Percentiles rank a stretch among this genome's conserved stretches.
phyloP scores from a whole-genome alignment of 2,329 filamentous ascomycete species.

The Corinectria fuckeliana region DNA sequence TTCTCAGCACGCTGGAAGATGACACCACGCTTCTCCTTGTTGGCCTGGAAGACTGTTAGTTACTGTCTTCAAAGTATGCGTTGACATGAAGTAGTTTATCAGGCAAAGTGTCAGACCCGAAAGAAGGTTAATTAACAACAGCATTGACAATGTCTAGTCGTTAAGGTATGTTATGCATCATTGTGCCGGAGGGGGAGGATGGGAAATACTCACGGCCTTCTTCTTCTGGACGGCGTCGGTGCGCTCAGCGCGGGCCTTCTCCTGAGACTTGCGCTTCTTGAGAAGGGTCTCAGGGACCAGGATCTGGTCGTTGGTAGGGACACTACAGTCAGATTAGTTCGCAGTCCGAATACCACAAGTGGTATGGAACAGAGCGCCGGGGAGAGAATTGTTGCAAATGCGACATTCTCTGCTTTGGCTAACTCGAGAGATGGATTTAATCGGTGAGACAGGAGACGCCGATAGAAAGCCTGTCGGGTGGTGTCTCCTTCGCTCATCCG shows the following conservation, averaged over 20 bases:
- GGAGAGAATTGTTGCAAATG: slow-evolving; percentile 90
- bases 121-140: slow-evolving; percentile 99
- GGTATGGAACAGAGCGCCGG: slow-evolving; percentile 75
- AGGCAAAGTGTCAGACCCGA: slow-evolving; percentile 84
- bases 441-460: slow-evolving; percentile 66
- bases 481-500: slow-evolving; percentile 62
- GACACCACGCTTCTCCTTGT: slow-evolving; percentile 97
- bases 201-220: slow-evolving; percentile 79
- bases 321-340: slow-evolving; percentile 80
- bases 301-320: slow-evolving; percentile 93
- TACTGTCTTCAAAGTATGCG: slow-evolving; percentile 20
- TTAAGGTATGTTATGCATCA: slow-evolving; percentile 89
- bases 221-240: slow-evolving; percentile 80
- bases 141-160: slow-evolving; percentile 98
- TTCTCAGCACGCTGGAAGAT: slow-evolving; percentile 99
- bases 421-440: slow-evolving; percentile 82
- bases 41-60: slow-evolving; percentile 70
- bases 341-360: slow-evolving; percentile 66
- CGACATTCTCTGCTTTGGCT: slow-evolving; percentile 91
- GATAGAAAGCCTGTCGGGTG: background rate
- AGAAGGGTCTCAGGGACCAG: slow-evolving; percentile 98
- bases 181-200: slow-evolving; percentile 47
- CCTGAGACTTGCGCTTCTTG: slow-evolving; percentile 99
- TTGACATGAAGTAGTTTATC: slow-evolving; percentile 34
- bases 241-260: slow-evolving; percentile 96